Evolutionary conservation across 2,329 filamentous ascomycete genomes (phyloP).

Genomic region (Aspergillus sp.): DNA sequence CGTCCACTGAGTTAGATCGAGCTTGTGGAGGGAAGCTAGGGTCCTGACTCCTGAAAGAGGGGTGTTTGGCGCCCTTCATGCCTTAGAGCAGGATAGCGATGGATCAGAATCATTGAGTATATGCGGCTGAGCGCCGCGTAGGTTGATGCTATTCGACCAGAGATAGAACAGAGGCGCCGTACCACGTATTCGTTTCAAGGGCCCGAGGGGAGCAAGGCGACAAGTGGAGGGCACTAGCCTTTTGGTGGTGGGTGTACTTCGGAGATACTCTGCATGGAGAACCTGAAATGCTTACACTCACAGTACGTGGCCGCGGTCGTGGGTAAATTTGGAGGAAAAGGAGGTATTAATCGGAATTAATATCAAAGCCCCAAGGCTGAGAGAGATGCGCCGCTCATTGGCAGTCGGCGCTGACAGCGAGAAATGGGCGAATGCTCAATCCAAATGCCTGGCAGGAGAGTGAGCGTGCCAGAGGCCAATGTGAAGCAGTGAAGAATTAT

Average conservation of each 20-base stretch:
- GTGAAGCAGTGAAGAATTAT: constrained; percentile 13
- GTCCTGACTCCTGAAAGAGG: constrained; percentile 20
- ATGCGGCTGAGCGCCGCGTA: constrained; percentile 4
- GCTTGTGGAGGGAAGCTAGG: constrained; percentile 6
- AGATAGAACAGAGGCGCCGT: background rate
- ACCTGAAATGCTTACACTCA: no score
- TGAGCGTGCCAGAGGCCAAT: background rate
- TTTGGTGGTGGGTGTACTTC: constrained; percentile 9
- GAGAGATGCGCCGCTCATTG: background rate
- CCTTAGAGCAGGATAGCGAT: background rate
- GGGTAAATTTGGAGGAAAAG: background rate
- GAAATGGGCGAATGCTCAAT: background rate
- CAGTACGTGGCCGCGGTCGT: no score
- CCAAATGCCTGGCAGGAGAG: background rate
- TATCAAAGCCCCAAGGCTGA: background rate
- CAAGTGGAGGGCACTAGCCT: background rate
- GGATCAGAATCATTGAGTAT: background rate
- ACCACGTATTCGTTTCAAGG: constrained; percentile 12
- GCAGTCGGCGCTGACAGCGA: background rate
- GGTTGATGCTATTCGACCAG: constrained; percentile 6
- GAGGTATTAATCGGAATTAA: background rate
- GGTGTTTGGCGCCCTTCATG: constrained; percentile 2
- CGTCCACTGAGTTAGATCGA: constrained; percentile 17
- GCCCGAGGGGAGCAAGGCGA: constrained; percentile 7
- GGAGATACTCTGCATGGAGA: constrained; percentile 1